These are phyloP conservation scores for Penicillium sp. DNA, from an alignment of 2,329 filamentous ascomycete species.

Conservation along the genomic window DNA sequence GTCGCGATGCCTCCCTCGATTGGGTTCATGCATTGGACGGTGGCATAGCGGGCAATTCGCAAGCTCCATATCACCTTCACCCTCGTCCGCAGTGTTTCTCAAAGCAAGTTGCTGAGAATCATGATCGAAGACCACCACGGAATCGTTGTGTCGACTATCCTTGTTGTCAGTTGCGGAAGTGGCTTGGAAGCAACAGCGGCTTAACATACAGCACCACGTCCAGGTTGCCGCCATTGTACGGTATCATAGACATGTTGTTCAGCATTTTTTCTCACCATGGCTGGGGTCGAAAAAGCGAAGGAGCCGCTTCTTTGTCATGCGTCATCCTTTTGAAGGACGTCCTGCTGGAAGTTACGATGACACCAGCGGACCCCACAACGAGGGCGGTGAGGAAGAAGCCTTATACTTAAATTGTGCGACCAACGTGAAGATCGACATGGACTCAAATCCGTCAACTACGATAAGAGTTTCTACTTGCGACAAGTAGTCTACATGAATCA, in stretches of 20 bases:
- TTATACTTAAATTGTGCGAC: neutral
- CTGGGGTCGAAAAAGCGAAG: neutral
- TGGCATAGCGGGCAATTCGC: slow-evolving; percentile 87
- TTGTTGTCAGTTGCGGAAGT: slow-evolving; percentile 10
- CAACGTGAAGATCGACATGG: too few species aligned
- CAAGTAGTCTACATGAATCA: neutral
- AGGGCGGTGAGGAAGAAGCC: slow-evolving; percentile 8
- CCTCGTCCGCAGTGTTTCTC: slow-evolving; percentile 51
- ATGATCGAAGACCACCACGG: slow-evolving; percentile 85
- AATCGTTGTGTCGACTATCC: slow-evolving; percentile 78
- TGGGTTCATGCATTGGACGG: slow-evolving; percentile 57
- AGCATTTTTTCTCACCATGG: slow-evolving; percentile 21
- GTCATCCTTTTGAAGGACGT: neutral
- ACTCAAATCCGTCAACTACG: too few species aligned
- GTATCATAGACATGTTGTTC: slow-evolving; percentile 40
- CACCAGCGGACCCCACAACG: slow-evolving; percentile 1
- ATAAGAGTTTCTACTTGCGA: too few species aligned
- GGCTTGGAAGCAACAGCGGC: neutral
- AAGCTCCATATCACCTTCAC: slow-evolving; percentile 49
- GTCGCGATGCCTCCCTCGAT: slow-evolving; percentile 32
- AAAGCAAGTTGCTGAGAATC: slow-evolving; percentile 79
- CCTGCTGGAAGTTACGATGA: neutral
- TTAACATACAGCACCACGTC: slow-evolving; percentile 43
- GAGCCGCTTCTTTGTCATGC: neutral
- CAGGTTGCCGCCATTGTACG: slow-evolving; percentile 37